phyloP scores from a whole-genome alignment of 805 yeast species.

The Kodamaea restingae region DNA sequence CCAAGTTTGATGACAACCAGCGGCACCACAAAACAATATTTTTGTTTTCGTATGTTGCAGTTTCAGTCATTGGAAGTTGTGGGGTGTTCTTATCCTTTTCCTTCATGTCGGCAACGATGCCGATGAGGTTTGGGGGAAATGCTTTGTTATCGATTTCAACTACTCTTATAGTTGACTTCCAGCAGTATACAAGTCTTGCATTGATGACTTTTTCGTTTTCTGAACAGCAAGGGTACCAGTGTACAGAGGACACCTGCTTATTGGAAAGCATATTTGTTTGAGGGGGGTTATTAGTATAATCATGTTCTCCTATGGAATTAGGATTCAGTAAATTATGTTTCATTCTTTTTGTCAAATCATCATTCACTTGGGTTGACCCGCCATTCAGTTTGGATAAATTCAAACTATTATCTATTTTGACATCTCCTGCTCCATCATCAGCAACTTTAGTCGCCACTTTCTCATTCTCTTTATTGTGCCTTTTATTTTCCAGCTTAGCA shows the following conservation, averaged over 20 bases:
- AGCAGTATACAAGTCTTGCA: conserved; percentile 60
- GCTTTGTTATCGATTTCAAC: conserved; percentile 44
- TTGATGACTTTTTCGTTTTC: conserved; percentile 7
- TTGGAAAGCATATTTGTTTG: too few relatives aligned
- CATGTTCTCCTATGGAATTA: too few relatives aligned
- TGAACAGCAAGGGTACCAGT: conserved; percentile 1
- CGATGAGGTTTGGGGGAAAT: conserved; percentile 26
- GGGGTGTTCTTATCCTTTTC: conserved; percentile 38
- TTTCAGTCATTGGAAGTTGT: conserved; percentile 21
- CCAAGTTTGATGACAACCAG: conserved; percentile 44
- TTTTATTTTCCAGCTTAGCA: too few relatives aligned
- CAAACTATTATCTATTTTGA: too few relatives aligned
- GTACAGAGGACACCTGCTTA: background rate
- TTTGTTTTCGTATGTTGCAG: conserved; percentile 21
- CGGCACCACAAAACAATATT: conserved; percentile 43
- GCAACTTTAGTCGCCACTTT: too few relatives aligned
- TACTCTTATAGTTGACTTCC: conserved; percentile 59
- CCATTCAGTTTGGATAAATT: too few relatives aligned
- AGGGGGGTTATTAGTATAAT: too few relatives aligned
- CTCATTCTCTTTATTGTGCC: too few relatives aligned
- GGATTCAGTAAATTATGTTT: too few relatives aligned
- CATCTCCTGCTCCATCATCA: too few relatives aligned
- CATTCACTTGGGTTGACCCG: too few relatives aligned
- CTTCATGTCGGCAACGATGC: conserved; percentile 26
- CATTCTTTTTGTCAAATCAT: too few relatives aligned